Conservation (phyloP, 2,329 filamentous ascomycete species). For the Fusarium secorum region DNA sequence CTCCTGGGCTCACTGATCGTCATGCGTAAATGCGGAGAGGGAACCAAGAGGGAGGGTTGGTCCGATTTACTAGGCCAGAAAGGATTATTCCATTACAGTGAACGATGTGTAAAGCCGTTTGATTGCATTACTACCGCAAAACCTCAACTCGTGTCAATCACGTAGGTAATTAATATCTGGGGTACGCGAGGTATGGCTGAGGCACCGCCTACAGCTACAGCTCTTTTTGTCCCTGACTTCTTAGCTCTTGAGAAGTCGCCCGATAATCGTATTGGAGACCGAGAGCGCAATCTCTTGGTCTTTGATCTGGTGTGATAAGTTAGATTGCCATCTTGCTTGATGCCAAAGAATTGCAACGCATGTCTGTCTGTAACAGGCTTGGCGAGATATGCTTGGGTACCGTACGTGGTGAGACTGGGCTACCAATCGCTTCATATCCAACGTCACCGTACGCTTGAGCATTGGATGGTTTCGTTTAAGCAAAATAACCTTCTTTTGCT, state of each 20-base stretch:
- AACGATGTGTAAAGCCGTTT: constrained; percentile 30
- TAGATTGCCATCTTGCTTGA: background rate
- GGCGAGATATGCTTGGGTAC: constrained; percentile 7
- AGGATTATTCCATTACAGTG: constrained; percentile 29
- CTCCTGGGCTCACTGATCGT: constrained; percentile 17
- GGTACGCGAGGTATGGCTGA: constrained; percentile 16
- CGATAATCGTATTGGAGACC: background rate
- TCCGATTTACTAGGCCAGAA: constrained; percentile 6
- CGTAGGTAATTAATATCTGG: constrained; percentile 7
- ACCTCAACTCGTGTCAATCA: background rate
- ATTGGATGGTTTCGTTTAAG: background rate
- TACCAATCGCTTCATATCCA: background rate
- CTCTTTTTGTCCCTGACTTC: background rate
- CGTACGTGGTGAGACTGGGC: background rate
- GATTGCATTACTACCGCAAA: constrained; percentile 32
- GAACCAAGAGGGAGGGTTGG: constrained; percentile 4
- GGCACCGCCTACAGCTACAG: constrained; percentile 20
- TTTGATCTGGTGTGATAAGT: background rate
- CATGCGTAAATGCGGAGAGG: constrained; percentile 22
- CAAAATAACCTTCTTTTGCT: constrained; percentile 7
- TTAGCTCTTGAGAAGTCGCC: constrained; percentile 6
- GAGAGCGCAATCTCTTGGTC: background rate
- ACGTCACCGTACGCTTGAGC: background rate
- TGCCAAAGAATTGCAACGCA: background rate
- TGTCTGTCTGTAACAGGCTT: constrained; percentile 25